These are phyloP conservation scores for Ormosia semicastrata DNA, from an alignment of 306 rosid genomes.

Conservation along the genomic window DNA sequence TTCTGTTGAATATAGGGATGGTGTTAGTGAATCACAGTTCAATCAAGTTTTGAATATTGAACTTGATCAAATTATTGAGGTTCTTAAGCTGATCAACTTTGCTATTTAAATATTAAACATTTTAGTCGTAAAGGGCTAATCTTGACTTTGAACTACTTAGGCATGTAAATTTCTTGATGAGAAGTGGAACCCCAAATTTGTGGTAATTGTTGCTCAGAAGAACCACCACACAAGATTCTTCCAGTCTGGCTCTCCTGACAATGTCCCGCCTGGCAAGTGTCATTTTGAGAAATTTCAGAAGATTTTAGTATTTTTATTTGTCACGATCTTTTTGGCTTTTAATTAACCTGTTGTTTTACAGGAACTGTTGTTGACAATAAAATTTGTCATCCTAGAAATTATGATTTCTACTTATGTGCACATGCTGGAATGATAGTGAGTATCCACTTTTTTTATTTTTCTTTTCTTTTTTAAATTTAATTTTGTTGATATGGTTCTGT, in stretches of 20 bases:
- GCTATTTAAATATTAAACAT: background rate
- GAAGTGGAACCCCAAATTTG: constrained; percentile 87
- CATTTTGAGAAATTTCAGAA: background rate
- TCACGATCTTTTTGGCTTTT: background rate
- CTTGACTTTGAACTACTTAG: constrained; percentile 37
- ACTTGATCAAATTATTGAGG: constrained; percentile 83
- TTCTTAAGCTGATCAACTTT: constrained; percentile 12
- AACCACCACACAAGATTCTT: constrained; percentile 93
- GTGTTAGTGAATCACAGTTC: constrained; percentile 97
- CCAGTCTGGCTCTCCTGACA: constrained; percentile 76
- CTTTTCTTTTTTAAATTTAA: background rate
- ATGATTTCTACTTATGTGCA: constrained; percentile 94
- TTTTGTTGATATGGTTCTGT: background rate
- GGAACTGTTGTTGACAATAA: constrained; percentile 87
- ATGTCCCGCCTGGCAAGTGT: constrained; percentile 81
- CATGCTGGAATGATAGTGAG: constrained; percentile 98
- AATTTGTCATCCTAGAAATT: constrained; percentile 88
- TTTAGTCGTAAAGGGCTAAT: background rate
- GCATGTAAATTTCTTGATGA: constrained; percentile 91
- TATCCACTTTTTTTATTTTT: background rate
- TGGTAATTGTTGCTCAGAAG: constrained; percentile 89
- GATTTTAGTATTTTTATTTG: background rate
- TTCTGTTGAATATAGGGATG: constrained; percentile 62
- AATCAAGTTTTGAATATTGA: constrained; percentile 89
- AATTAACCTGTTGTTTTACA: constrained; percentile 20